Percentiles rank a stretch among this genome's conserved stretches.
These are phyloP conservation scores for Diplosphaera chodatii DNA, from an alignment of 139 green algal species.

Conservation along the genomic window DNA sequence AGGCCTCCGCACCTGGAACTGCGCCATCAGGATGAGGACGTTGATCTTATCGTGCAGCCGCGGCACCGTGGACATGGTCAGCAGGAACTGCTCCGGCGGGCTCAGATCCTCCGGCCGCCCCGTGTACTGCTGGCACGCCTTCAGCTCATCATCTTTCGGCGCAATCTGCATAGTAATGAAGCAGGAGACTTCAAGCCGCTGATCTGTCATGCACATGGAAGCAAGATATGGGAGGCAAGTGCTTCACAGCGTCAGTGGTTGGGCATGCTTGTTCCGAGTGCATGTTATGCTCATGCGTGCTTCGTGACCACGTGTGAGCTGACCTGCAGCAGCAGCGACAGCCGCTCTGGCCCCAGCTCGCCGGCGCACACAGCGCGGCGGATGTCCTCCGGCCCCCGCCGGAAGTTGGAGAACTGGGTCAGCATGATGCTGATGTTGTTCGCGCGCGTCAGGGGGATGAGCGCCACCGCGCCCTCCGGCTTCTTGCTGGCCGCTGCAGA, in stretches of 20 bases:
- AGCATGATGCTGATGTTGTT: slow-evolving; percentile 78
- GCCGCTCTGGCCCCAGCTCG: slow-evolving; percentile 28
- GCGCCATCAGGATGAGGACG: slow-evolving; percentile 21
- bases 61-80: slow-evolving; percentile 39
- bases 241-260: too few species aligned
- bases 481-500: background rate
- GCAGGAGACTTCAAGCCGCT: too few species aligned
- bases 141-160: slow-evolving; percentile 39
- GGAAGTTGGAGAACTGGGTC: slow-evolving; percentile 37
- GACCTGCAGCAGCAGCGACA: slow-evolving; percentile 47
- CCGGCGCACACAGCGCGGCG: slow-evolving; percentile 23
- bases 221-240: too few species aligned
- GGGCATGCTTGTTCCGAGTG: too few species aligned
- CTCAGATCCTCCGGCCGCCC: slow-evolving; percentile 28
- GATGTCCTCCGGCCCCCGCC: slow-evolving; percentile 18
- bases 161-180: slow-evolving; percentile 29
- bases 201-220: too few species aligned
- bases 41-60: slow-evolving; percentile 44
- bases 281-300: too few species aligned
- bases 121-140: slow-evolving; percentile 23
- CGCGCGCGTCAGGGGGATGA: slow-evolving; percentile 48
- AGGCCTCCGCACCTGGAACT: slow-evolving; percentile 19
- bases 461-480: slow-evolving; percentile 12
- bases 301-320: too few species aligned
- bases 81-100: slow-evolving; percentile 53